These are phyloP conservation scores for Botryobasidium botryosum DNA, from an alignment of 768 basidiomycete species.

Conservation along the genomic window DNA sequence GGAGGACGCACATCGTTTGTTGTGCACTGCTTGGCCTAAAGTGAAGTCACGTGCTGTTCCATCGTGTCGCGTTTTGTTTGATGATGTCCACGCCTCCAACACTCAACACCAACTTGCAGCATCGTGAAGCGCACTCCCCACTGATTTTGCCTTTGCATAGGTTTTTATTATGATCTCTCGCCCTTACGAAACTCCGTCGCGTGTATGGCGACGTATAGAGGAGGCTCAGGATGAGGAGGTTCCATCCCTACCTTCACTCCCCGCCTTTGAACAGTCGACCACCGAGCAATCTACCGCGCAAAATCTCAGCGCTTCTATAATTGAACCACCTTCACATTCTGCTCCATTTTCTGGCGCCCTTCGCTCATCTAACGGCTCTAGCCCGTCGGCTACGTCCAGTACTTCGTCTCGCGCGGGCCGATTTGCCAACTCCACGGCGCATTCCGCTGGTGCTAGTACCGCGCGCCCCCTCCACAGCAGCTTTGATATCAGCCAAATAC, in stretches of 20 bases:
- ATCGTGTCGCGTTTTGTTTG: no score
- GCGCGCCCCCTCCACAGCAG: background rate
- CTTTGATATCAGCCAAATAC: constrained; percentile 44
- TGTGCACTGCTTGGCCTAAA: no score
- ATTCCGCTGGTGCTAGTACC: constrained; percentile 28
- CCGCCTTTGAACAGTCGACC: constrained; percentile 38
- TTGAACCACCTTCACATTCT: constrained; percentile 35
- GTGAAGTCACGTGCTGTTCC: no score
- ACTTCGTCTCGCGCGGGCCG: constrained; percentile 30
- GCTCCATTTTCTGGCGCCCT: constrained; percentile 43
- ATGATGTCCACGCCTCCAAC: no score
- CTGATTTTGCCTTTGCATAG: no score
- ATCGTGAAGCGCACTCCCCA: no score
- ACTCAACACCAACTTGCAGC: no score
- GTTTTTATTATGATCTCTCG: no score
- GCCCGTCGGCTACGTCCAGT: constrained; percentile 32
- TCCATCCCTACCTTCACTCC: constrained; percentile 67
- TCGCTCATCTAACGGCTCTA: constrained; percentile 33
- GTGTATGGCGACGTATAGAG: constrained; percentile 72
- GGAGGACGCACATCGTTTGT: no score
- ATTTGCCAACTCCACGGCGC: constrained; percentile 38
- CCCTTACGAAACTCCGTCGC: constrained; percentile 52
- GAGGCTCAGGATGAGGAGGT: constrained; percentile 57
- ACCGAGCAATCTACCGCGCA: constrained; percentile 24
- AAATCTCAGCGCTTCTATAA: constrained; percentile 1